phyloP scores from a whole-genome alignment of 2,329 filamentous ascomycete species.

The Myriosclerotinia scirpicola region DNA sequence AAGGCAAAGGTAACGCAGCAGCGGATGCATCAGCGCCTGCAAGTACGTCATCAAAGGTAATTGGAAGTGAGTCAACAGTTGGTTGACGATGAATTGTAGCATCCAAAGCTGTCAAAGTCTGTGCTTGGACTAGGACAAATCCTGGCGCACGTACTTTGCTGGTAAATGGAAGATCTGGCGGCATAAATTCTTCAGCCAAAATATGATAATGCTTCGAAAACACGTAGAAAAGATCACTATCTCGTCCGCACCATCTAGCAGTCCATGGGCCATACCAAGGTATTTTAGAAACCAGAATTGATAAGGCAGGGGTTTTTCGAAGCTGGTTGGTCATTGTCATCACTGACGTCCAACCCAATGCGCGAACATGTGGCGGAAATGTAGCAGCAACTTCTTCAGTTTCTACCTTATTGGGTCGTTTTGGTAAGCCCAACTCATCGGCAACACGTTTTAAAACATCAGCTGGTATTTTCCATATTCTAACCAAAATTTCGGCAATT shows the following conservation, averaged over 20 bases:
- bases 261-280: constrained; percentile 69
- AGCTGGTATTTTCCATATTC: constrained; percentile 63
- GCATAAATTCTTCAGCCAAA: constrained; percentile 59
- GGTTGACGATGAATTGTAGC: constrained; percentile 64
- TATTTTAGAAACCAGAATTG: constrained; percentile 60
- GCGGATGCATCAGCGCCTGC: constrained; percentile 60
- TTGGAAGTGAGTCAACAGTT: constrained; percentile 49
- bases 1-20: constrained; percentile 55
- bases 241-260: constrained; percentile 69
- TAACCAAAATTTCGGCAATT: constrained; percentile 65
- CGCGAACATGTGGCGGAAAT: constrained; percentile 51
- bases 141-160: constrained; percentile 60
- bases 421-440: constrained; percentile 58
- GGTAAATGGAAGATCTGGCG: constrained; percentile 50
- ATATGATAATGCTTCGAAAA: constrained; percentile 72
- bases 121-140: constrained; percentile 66
- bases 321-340: constrained; percentile 56
- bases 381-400: constrained; percentile 41
- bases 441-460: constrained; percentile 61
- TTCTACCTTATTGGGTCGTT: constrained; percentile 49
- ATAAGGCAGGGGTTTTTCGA: constrained; percentile 52
- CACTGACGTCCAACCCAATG: constrained; percentile 61
- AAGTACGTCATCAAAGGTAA: constrained; percentile 65
- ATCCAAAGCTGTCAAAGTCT: constrained; percentile 65
- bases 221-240: constrained; percentile 72